phyloP scores from a whole-genome alignment of 1,139 yeast genomes.

The Candida mesenterica region DNA sequence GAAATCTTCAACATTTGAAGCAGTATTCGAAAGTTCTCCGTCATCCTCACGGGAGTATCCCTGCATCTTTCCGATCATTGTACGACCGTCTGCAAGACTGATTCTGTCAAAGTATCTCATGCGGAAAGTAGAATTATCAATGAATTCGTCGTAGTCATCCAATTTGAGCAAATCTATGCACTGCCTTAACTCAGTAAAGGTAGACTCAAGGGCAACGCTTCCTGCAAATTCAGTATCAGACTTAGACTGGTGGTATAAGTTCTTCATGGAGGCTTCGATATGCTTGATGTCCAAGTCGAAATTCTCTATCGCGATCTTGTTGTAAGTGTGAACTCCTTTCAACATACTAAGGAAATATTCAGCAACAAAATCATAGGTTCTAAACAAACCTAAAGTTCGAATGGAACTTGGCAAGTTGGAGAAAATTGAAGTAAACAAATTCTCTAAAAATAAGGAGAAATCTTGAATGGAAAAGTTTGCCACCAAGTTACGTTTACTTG shows the following conservation, averaged over 20 bases:
- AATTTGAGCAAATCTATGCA: slow-evolving; percentile 41
- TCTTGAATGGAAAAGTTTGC: slow-evolving; percentile 80
- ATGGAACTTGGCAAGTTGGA: slow-evolving; percentile 78
- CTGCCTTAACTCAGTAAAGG: slow-evolving; percentile 47
- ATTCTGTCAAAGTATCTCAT: slow-evolving; percentile 44
- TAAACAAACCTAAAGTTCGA: slow-evolving; percentile 73
- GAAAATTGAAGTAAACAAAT: slow-evolving; percentile 84
- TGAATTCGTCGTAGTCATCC: slow-evolving; percentile 41
- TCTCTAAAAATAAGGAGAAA: slow-evolving; percentile 83
- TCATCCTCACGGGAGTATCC: slow-evolving; percentile 5
- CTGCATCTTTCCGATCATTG: slow-evolving; percentile 38
- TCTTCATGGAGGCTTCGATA: slow-evolving; percentile 41
- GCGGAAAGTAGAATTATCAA: slow-evolving; percentile 37
- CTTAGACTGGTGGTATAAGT: slow-evolving; percentile 23
- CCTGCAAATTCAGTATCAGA: slow-evolving; percentile 22
- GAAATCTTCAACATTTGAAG: neutral
- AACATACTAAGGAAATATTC: slow-evolving; percentile 65
- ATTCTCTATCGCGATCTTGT: slow-evolving; percentile 41
- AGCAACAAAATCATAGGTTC: slow-evolving; percentile 85
- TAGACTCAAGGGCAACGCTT: slow-evolving; percentile 42
- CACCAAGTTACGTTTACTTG: slow-evolving; percentile 45
- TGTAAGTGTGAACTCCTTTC: slow-evolving; percentile 42
- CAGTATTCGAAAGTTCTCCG: neutral
- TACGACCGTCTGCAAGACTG: slow-evolving; percentile 41
- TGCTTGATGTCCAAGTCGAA: slow-evolving; percentile 44